A percentile compares a stretch with the other conserved stretches of the same genome.
Conservation (phyloP, 495 filamentous ascomycete species). For the Aspergillus asperescens region DNA sequence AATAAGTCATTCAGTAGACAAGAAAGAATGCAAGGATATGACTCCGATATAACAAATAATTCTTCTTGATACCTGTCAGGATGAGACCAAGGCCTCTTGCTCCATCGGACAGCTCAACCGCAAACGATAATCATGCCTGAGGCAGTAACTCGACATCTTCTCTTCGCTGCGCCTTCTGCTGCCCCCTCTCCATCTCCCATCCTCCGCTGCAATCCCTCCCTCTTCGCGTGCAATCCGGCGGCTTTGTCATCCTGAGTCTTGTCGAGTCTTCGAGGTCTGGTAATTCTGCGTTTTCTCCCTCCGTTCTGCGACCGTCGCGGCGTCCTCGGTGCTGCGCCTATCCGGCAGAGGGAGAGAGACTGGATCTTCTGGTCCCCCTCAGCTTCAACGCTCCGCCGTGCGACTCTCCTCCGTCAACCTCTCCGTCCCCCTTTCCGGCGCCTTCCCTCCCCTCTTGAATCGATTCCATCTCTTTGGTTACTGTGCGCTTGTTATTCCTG, state of each 20-base stretch:
- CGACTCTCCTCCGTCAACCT: constrained; percentile 29
- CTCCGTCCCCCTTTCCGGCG: constrained; percentile 17
- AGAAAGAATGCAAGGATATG: too few relatives aligned
- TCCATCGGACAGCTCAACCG: not conserved
- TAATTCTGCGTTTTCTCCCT: constrained; percentile 10
- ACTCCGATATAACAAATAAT: too few relatives aligned
- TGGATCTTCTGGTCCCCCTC: constrained; percentile 30
- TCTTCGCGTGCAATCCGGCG: constrained; percentile 14
- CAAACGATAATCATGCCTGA: constrained; percentile 16
- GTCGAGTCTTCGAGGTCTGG: not conserved
- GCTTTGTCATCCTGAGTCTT: constrained; percentile 14
- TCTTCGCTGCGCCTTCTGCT: constrained; percentile 12
- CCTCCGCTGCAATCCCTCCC: constrained; percentile 14
- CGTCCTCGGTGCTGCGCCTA: constrained; percentile 33
- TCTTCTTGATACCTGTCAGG: not conserved
- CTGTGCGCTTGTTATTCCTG: constrained; percentile 29
- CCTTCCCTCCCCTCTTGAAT: constrained; percentile 22
- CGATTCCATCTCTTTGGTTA: constrained; percentile 22
- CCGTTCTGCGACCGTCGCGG: constrained; percentile 31
- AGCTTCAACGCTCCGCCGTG: constrained; percentile 32
- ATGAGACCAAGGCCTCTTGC: not conserved
- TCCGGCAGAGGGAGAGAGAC: constrained; percentile 22
- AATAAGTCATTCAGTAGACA: not conserved
- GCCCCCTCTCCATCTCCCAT: constrained; percentile 9
- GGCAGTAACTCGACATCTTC: constrained; percentile 12